Evolutionary conservation across 192 early-diverging fungal species (phyloP).

Genomic region (Bifiguratus adelaidae): DNA sequence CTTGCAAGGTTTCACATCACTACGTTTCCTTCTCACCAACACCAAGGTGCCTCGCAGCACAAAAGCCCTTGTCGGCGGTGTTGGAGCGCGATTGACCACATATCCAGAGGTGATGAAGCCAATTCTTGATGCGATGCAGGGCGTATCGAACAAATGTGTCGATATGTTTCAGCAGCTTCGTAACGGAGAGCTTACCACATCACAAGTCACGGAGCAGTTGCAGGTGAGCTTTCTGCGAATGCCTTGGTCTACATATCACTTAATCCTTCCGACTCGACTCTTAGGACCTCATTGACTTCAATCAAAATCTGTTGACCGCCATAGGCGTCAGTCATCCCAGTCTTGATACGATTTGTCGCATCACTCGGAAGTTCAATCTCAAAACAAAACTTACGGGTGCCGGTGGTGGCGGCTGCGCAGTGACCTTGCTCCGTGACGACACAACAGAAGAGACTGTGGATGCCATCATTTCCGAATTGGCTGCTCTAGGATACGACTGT

Average conservation of each 20-base stretch:
- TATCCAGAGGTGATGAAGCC: constrained; percentile 48
- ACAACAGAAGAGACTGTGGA: constrained; percentile 23
- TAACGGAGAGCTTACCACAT: background rate
- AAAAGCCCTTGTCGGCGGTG: constrained; percentile 70
- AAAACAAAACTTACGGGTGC: constrained; percentile 91
- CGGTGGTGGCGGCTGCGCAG: constrained; percentile 93
- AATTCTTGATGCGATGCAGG: constrained; percentile 59
- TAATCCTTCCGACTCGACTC: background rate
- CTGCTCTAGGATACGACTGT: constrained; percentile 51
- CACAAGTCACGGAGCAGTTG: constrained; percentile 8
- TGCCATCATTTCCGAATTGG: constrained; percentile 32
- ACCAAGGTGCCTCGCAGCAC: constrained; percentile 88
- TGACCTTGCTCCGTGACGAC: constrained; percentile 64
- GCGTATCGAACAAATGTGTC: constrained; percentile 29
- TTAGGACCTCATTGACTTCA: constrained; percentile 70
- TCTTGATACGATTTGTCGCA: constrained; percentile 66
- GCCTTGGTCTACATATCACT: background rate
- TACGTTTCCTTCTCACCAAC: constrained; percentile 81
- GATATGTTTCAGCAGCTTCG: constrained; percentile 21
- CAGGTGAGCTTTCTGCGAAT: constrained; percentile 5
- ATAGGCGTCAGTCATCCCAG: constrained; percentile 78
- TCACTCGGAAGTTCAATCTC: constrained; percentile 47
- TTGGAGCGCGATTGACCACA: constrained; percentile 45
- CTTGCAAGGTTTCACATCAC: constrained; percentile 40
- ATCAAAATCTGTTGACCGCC: constrained; percentile 71